These are phyloP conservation scores for Mortierella sp. DNA, from an alignment of 371 early-diverging fungal genomes.

Conservation along the genomic window DNA sequence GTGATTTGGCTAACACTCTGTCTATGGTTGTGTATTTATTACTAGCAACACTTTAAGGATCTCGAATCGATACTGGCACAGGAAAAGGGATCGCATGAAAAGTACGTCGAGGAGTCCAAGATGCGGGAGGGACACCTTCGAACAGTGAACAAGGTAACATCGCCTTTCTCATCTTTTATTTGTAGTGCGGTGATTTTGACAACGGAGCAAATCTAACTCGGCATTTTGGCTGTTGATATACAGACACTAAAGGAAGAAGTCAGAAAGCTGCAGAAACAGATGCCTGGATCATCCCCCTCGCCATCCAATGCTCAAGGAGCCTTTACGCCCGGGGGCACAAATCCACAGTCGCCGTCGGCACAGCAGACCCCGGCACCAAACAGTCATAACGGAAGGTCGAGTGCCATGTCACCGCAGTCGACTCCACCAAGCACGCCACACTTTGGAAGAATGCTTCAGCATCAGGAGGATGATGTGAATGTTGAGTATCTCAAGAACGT, in stretches of 20 bases:
- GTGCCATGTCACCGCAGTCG: slow-evolving; percentile 35
- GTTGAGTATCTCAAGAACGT: slow-evolving; percentile 90
- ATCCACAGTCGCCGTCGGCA: slow-evolving; percentile 27
- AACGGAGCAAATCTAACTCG: too few relatives aligned
- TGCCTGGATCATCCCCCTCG: slow-evolving; percentile 29
- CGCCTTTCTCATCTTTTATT: background rate
- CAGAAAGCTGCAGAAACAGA: slow-evolving; percentile 40
- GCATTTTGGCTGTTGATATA: background rate
- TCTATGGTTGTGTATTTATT: background rate
- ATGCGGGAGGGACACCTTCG: slow-evolving; percentile 74
- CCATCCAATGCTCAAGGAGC: slow-evolving; percentile 15
- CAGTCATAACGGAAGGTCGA: slow-evolving; percentile 19
- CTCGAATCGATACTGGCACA: slow-evolving; percentile 36
- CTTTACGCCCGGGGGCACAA: slow-evolving; percentile 16
- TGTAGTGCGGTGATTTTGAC: too few relatives aligned
- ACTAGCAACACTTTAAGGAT: slow-evolving; percentile 51
- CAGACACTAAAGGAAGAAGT: slow-evolving; percentile 79
- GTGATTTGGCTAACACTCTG: too few relatives aligned
- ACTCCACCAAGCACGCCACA: slow-evolving; percentile 47
- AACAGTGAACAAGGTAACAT: slow-evolving; percentile 68
- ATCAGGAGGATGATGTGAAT: slow-evolving; percentile 66
- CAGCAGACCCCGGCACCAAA: slow-evolving; percentile 37
- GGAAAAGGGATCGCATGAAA: slow-evolving; percentile 51
- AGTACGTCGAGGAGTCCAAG: slow-evolving; percentile 67
- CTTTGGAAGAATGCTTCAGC: slow-evolving; percentile 23